Base-by-base conservation (phyloP, 179 eudicot genomes). In the Drosera spatulata region DNA sequence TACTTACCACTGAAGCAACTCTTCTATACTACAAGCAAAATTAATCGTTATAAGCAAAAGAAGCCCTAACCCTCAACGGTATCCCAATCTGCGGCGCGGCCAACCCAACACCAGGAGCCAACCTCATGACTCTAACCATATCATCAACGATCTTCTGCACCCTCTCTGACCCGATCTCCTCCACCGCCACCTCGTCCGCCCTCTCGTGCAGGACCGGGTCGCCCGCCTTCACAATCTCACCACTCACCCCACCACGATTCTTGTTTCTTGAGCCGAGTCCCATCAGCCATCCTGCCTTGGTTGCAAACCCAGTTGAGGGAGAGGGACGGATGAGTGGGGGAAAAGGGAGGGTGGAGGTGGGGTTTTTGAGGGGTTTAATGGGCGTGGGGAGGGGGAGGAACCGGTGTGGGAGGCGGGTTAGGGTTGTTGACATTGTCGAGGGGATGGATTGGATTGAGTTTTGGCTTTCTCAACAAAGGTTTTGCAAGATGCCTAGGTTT, bases 31-130 rank as follows among this genome's bases (percentile, higher is more conserved):
- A n/a, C n/a, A n/a, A n/a, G n/a, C n/a, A n/a, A n/a, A n/a, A n/a
- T n/a, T n/a, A n/a, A n/a, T n/a, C n/a, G n/a, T n/a, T n/a, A n/a
- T n/a, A n/a, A n/a, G n/a, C n/a, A n/a, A n/a, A n/a, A 59, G n/a
- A 4, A 61, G 33, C 33, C 15, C 14, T 12, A 33, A 91, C 96
- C 90, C 77, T 82, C 64, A 94, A 67, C 13, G 97, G 94, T 41
- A 90, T 55, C 8, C 99, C 99, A 79, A 94, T 90, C 53, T 94
- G 99, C 22, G 96, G 94, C 62, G 99, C 97, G 68, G 99, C 99
- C 74, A 94, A 91, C 37, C 99, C 99, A 72, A 94, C 99, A 9
- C 97, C 97, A 72, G 97, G 99, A 15, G 91, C 88, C 50, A 55
- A 70, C 66, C 97, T 83, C 99, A 93, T 93, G 12, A 83, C 97